Base-by-base conservation (phyloP, 2,329 filamentous ascomycete genomes). In the Epicoccum nigrum region DNA sequence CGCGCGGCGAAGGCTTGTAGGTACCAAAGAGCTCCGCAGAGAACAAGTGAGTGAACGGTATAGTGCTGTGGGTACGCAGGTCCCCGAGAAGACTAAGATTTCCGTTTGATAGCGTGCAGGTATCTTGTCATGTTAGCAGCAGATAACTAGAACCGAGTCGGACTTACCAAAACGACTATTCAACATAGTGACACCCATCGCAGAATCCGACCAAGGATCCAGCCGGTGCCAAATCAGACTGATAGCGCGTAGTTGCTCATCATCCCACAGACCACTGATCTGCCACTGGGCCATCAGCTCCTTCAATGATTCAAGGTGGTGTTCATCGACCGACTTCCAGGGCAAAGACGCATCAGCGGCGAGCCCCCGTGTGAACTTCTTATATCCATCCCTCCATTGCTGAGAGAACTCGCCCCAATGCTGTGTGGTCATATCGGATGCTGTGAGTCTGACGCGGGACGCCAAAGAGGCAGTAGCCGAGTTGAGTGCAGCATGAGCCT, bases 31-130 rank as follows among this genome's bases (percentile, higher is more conserved):
- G 81, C 71, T 89, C 88, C 0, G 85, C 83, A 7, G 85, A 89
- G 52, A 87, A 76, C 31, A 92, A 62, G 45, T 79, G 74, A 17
- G 78, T 77, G 63, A 92, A 93, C 0, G 80, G 80, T 42, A 92
- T 78, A 4, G 73, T 70, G 1, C 82, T 86, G 60, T 83, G 78
- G 42, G 73, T 66, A 41, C 82, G 73, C 40, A 94, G 78, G 65
- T 93, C 89, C 2, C 75, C 67, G 34, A 93, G 77, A n/a, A 93
- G 75, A 1, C 78, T 74, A 2, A 78, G 67, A 67, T 92, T 93
- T 28, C 88, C 90, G 67, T 94, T 94, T 21, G 86, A 90, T 20
- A 93, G 76, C 0, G 87, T 90, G 32, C 83, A 80, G 0, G 86
- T 89, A 37, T 61, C 62, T 25, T 65, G 35, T 5, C 12, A 25